Evolutionary conservation across 345 rosid species (phyloP), one percentile per base, ranked within the genome.

Genomic region (Durio zibethinus): DNA sequence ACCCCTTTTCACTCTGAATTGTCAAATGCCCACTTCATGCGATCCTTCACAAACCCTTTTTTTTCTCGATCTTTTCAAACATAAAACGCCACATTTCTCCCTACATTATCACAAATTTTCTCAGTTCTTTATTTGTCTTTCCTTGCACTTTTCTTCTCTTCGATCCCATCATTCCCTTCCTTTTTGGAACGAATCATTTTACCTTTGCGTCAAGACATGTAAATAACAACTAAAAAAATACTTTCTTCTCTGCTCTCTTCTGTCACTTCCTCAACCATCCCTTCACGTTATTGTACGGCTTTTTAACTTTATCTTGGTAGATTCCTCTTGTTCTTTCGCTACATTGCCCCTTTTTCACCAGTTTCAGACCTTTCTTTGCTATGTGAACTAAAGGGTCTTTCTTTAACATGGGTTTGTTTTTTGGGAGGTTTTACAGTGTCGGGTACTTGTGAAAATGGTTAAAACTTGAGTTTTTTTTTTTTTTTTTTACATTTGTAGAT

Each of bases 181-280:
- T 42, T 20, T 54, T 71, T 33, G 2, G 59, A 56, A 40, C 75
- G 80, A 79, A 79, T 82, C 83, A 56, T 74, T 76, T 69, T 53
- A 25, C 54, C 76, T 63, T 72, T 76, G 76, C 80, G 59, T 83
- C 47, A 75, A 77, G 83, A 83, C 84, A 81, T 80, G 76, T 63
- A 59, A 31, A 61, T 75, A 29, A 33, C 3, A 29, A 29, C 25
- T 43, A 25, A 43, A 62, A 25, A 43, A 62, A 43, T 16, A n/a
- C 23, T 33, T 21, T 15, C 25, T 27, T 36, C 57, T 29, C 78
- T 81, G 27, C 23, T n/a, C 53, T 29, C 43, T 70, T 20, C 15
- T 15, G 47, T 60, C 73, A 0, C 25, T 76, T 59, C 77, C 78
- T 78, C 10, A 36, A 50, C 69, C 31, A 2, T 60, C 23, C 10